A percentile compares a stretch with the other conserved stretches of the same genome.
phyloP scores from a whole-genome alignment of 306 rosid genomes.

The Trifolium dubium region DNA sequence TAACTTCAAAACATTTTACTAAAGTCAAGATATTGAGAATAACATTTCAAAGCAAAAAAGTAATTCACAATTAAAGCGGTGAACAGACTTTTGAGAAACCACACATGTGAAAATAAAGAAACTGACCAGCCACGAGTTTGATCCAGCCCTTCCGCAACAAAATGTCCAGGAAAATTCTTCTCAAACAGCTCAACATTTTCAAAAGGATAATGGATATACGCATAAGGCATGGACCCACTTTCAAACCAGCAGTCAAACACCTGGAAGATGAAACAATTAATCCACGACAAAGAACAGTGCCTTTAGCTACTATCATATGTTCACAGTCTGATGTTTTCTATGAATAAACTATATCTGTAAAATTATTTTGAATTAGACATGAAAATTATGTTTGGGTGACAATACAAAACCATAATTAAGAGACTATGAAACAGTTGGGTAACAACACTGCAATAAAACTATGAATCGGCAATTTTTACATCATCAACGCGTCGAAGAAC shows the following conservation, averaged over 20 bases:
- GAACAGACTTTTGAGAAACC: slow-evolving; percentile 23
- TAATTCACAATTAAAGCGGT: slow-evolving; percentile 25
- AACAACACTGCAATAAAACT: slow-evolving; percentile 21
- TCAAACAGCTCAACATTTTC: slow-evolving; percentile 87
- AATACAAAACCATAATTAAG: slow-evolving; percentile 16
- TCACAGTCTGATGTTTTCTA: slow-evolving; percentile 7
- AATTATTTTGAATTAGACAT: not conserved
- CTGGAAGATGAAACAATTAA: slow-evolving; percentile 52
- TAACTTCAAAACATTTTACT: not conserved
- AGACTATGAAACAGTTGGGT: slow-evolving; percentile 11
- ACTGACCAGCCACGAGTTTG: slow-evolving; percentile 98
- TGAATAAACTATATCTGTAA: not conserved
- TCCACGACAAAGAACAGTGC: slow-evolving; percentile 27
- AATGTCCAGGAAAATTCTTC: slow-evolving; percentile 92
- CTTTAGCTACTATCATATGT: slow-evolving; percentile 12
- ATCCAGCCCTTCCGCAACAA: slow-evolving; percentile 97
- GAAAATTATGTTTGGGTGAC: slow-evolving; percentile 8
- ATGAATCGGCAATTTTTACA: slow-evolving; percentile 54
- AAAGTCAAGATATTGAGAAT: slow-evolving; percentile 16
- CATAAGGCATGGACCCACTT: slow-evolving; percentile 99
- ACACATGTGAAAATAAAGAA: slow-evolving; percentile 37
- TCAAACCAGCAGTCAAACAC: slow-evolving; percentile 99
- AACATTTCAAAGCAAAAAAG: slow-evolving; percentile 9
- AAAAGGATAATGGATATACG: slow-evolving; percentile 95
- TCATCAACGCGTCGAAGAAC: slow-evolving; percentile 89